Percentiles rank a stretch among this genome's conserved stretches.
Evolutionary conservation across 2,329 filamentous ascomycete genomes (phyloP).

Genomic region (Sarocladiaceae sp.): DNA sequence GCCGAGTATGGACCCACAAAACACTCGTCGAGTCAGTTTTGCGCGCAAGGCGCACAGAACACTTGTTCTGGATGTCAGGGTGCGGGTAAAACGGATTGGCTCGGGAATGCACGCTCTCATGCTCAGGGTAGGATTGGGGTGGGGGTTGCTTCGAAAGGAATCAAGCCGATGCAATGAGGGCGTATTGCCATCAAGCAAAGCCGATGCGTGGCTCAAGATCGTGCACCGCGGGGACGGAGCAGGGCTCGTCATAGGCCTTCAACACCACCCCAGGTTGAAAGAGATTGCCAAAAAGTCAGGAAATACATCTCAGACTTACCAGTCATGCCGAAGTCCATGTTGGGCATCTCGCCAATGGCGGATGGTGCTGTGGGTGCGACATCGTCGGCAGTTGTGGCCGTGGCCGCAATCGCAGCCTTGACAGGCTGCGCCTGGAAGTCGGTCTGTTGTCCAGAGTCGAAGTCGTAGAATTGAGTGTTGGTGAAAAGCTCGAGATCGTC

Average conservation of each 20-base stretch:
- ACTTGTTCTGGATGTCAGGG: slow-evolving; percentile 4
- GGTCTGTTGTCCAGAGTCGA: slow-evolving; percentile 58
- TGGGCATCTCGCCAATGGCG: slow-evolving; percentile 39
- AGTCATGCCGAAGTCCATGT: slow-evolving; percentile 41
- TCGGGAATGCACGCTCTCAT: not conserved
- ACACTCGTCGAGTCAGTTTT: not conserved
- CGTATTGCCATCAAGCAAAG: no score
- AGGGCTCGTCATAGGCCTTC: no score
- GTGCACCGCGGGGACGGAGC: no score
- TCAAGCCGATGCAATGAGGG: not conserved
- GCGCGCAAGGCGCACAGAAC: slow-evolving; percentile 3
- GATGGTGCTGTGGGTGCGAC: slow-evolving; percentile 29
- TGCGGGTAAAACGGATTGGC: no score
- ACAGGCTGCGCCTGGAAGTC: slow-evolving; percentile 46
- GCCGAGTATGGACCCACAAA: slow-evolving; percentile 11
- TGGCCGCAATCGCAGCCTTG: slow-evolving; percentile 33
- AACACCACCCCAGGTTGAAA: no score
- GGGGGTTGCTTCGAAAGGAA: not conserved
- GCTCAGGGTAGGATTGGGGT: not conserved
- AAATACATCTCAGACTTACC: slow-evolving; percentile 29
- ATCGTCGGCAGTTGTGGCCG: slow-evolving; percentile 28
- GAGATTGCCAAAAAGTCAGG: not conserved
- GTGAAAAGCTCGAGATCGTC: slow-evolving; percentile 74
- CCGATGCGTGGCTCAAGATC: no score
- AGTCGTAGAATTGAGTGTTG: slow-evolving; percentile 77